These are phyloP conservation scores for Megacollybia platyphylla DNA, from an alignment of 1,284 basidiomycete species.

Conservation along the genomic window DNA sequence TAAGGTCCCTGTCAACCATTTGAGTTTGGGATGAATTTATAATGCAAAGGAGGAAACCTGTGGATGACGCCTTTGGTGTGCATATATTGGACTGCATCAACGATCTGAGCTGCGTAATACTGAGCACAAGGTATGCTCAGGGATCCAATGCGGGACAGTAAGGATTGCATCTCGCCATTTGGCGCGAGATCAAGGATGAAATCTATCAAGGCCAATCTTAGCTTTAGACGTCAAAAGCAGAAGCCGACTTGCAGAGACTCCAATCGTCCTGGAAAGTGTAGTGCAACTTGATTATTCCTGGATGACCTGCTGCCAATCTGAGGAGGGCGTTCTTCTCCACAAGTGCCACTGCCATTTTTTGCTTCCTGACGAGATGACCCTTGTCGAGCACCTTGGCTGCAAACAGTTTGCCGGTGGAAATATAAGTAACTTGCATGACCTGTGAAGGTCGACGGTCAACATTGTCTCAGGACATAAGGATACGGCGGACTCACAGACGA, in stretches of 20 bases:
- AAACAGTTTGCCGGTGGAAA: conserved; percentile 48
- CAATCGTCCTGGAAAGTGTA: conserved; percentile 79
- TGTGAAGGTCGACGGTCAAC: conserved; percentile 12
- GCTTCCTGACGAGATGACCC: conserved; percentile 53
- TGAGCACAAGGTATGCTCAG: conserved; percentile 63
- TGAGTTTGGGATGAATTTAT: background rate
- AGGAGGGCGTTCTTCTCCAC: conserved; percentile 54
- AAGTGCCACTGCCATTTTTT: conserved; percentile 51
- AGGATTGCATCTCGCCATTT: conserved; percentile 83
- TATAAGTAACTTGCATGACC: conserved; percentile 50
- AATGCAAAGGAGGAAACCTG: conserved; percentile 28
- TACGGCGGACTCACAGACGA: conserved; percentile 43
- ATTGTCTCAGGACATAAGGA: background rate
- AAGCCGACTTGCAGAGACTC: conserved; percentile 62
- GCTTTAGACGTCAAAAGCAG: conserved; percentile 3
- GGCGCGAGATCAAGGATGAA: conserved; percentile 83
- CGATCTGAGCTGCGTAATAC: conserved; percentile 80
- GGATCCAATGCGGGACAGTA: conserved; percentile 73
- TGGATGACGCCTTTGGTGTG: conserved; percentile 83
- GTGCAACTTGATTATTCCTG: conserved; percentile 71
- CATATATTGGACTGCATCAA: conserved; percentile 84
- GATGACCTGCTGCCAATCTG: conserved; percentile 56
- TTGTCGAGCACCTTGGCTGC: conserved; percentile 74
- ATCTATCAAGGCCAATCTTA: conserved; percentile 31
- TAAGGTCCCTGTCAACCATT: conserved; percentile 50